Base-by-base conservation (phyloP, 83 land plant genomes). In the Picea abies region DNA sequence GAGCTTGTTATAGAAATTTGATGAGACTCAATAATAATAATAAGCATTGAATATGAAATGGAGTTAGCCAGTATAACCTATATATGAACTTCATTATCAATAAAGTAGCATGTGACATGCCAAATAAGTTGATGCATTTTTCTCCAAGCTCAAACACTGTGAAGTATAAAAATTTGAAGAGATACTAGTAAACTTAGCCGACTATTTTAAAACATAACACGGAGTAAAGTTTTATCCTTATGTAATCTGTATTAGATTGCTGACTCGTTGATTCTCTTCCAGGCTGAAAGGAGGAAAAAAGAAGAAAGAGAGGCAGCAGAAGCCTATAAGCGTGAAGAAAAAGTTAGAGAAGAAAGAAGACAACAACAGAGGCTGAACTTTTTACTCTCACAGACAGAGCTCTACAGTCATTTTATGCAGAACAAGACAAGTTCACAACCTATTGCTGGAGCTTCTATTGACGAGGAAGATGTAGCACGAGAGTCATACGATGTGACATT, bases 291-390 rank as follows among this genome's bases (percentile, higher is more conserved):
- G 20, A 88, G 93, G 89, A 98, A 90, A 78, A 96, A 84, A 70
- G 97, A 98, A 86, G 99, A 98, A 82, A 91, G 89, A 80, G 99
- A 96, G 81, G 99, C 98, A 67, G 99, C 98, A 62, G 99, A 98
- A 82, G 99, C 99, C 83, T 84, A 94, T 85, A 98, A 92, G 87
- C 96, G 94, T 81, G 96, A 98, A 66, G 93, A 98, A 80, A 98
- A 98, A 82, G 91, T 92, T 81, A 91, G 97, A 77, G 99, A 98
- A 87, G 97, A 94, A 56, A 93, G 84, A 85, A 84, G 98, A 78
- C 97, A 96, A 63, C 92, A 96, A 84, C 97, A 98, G 83, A 90
- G 99, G 81, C 94, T 98, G 20, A 93, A 98, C 82, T 98, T 98
- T 78, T 88, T 98, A 14, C 81, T 98, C n/a, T 88, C 95, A 47